Evolutionary conservation across 805 yeast species (phyloP), one percentile per base, ranked within the genome.

Genomic region (Candida broadrunensis): DNA sequence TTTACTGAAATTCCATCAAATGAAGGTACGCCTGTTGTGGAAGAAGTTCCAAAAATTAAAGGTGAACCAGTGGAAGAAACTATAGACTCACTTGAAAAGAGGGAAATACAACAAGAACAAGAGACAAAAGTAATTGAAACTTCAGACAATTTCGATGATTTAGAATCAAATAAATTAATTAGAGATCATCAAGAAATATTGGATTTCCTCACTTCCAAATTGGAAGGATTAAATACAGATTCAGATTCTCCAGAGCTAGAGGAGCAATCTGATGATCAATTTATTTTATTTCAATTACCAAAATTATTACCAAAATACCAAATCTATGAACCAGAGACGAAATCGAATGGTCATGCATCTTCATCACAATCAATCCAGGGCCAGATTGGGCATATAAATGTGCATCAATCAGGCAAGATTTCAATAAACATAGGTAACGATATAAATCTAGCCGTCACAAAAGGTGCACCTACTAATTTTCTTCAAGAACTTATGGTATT

Each of bases 331-430:
- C n/a, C n/a, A n/a, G 24, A 21, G 9, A 27, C 30, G 41, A 40
- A 20, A 35, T 16, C 34, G 8, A 38, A 41, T 2, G 45, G 26
- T 16, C 12, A 11, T n/a, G 17, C 35, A 12, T 5, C 14, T 5
- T 8, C 35, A 30, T 18, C 27, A 23, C 35, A 37, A 40, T 17
- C 42, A 20, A 4, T 40, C 52, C 48, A 48, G 8, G 97, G 97
- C 1, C 70, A 70, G 40, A 72, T 88, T 29, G 97, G 97, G 5
- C 71, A 76, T 8, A 55, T 91, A 25, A 77, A 91, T 41, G 70
- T 83, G 35, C 97, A 90, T 59, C 78, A 82, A 53, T 87, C 96
- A 1, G 98, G 98, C 3, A 86, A 78, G 56, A 60, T 88, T 16
- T 73, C 95, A 3, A 75, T 90, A 60, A 75, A 79, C 44, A 65